Evolutionary conservation across 1,284 basidiomycete species (phyloP), one percentile per base, ranked within the genome.

Genomic region (Leccinum angustisporum): DNA sequence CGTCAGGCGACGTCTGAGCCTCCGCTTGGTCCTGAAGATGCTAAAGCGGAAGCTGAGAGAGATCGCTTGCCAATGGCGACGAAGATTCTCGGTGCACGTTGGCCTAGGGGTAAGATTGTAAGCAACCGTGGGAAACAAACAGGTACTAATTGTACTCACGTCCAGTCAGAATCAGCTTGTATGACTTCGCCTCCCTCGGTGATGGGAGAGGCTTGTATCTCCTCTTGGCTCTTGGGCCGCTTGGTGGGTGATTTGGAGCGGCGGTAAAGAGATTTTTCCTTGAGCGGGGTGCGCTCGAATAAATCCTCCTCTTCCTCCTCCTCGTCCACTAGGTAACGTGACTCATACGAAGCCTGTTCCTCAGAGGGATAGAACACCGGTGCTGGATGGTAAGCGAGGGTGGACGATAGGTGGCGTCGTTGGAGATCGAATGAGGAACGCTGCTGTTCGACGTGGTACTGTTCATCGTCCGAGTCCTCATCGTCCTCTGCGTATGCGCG

Each of bases 41-140:
- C 78, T 76, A 67, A 88, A 86, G 46, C 83, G 78, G 48, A 87
- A 66, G 64, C 82, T 74, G 30, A 87, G 78, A 0, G 77, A 70
- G 30, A 86, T 64, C 8, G 85, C 82, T 65, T 85, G 83, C 86
- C 86, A 87, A 59, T 86, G 83, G 25, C 82, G 76, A 63, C 78
- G 77, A 50, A 87, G 72, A 46, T 73, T 75, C 68, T 86, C 77
- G 11, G 76, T 74, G 72, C 86, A 87, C 43, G 83, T 83, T n/a
- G 86, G 86, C 64, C 76, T 81, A 51, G 7, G 60, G 54, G 60
- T 21, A 30, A 54, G n/a, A 52, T 27, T 4, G 30, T 60, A 27
- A 63, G 54, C 16, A n/a, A 54, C 40, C 11, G n/a, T 25, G 34
- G 2, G 51, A 14, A 53, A 52, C 1, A 30, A 56, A 18, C 16